Conservation (phyloP, 305 asterid species). For the Solanum hybrid region DNA sequence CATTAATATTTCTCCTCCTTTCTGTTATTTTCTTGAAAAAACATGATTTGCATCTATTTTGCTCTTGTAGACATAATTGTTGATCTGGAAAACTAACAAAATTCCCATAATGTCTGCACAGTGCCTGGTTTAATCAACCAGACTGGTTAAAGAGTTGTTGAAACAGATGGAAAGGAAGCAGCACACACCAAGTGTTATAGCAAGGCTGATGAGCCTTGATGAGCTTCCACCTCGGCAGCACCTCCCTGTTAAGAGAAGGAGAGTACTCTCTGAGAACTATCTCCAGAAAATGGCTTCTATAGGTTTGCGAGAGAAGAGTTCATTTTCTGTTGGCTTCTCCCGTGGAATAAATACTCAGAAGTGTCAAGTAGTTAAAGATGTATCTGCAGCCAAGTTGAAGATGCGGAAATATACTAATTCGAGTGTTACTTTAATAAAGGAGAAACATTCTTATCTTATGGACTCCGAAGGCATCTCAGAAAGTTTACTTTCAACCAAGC, state of each 20-base stretch:
- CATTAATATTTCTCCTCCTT: background rate
- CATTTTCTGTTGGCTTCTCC: slow-evolving; percentile 14
- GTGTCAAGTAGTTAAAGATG: slow-evolving; percentile 14
- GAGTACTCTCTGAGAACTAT: slow-evolving; percentile 55
- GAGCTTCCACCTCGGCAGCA: slow-evolving; percentile 28
- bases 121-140: slow-evolving; percentile 9
- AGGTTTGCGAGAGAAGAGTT: slow-evolving; percentile 35
- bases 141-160: slow-evolving; percentile 27
- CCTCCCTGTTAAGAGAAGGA: slow-evolving; percentile 11
- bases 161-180: slow-evolving; percentile 33
- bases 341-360: slow-evolving; percentile 13
- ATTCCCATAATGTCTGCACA: slow-evolving; percentile 3
- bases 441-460: slow-evolving; percentile 2
- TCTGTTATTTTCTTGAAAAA: background rate
- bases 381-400: background rate
- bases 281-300: slow-evolving; percentile 43
- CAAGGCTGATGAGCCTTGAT: slow-evolving; percentile 47
- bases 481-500: background rate
- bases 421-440: background rate
- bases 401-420: slow-evolving; percentile 2
- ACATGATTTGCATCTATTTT: background rate
- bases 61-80: background rate
- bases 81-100: background rate
- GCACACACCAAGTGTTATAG: slow-evolving; percentile 47
- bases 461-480: background rate